Base-by-base conservation (phyloP, 768 basidiomycete species). In the Bullera alba region DNA sequence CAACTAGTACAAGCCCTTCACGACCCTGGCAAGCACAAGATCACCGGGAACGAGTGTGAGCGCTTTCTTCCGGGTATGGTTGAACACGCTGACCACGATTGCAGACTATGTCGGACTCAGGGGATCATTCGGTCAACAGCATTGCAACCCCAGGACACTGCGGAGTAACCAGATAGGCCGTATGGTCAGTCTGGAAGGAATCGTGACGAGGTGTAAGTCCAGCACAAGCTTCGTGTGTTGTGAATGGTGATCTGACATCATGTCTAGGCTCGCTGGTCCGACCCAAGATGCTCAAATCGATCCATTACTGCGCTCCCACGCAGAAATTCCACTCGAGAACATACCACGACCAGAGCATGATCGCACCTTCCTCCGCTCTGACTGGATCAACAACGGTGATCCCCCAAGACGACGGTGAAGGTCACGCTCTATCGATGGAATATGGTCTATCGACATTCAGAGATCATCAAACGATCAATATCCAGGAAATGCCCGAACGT, bases 401-500 rank as follows among this genome's bases (percentile, higher is more conserved):
- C 19, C 95, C 95, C 4, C 85, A 90, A 73, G 83, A 83, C 37
- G 91, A 97, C 71, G 91, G 91, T 35, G 85, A 93, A 46, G 92
- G 90, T 2, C 81, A 83, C 65, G 77, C 81, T 19, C 76, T 99
- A 42, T 81, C 90, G 73, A 95, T 84, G 60, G 95, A 99, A 75
- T 97, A 83, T 67, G 95, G 95, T 4, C 77, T 84, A 56, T 88
- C 86, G 67, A 81, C 86, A 6, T 99, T 95, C 77, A 79, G 87
- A 50, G 95, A 99, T 74, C 89, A 97, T 73, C 95, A 99, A 74
- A 83, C 90, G 58, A 87, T 97, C 68, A 90, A 84, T 72, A 97
- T 99, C 56, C 95, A 99, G 75, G 95, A 99, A 69, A 97, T 99
- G 93, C 95, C 95, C 2, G 95, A 99, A 74, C 83, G 95, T 21